Base-by-base conservation (phyloP, 1,139 yeast species). In the Debaryomyces udenii region DNA sequence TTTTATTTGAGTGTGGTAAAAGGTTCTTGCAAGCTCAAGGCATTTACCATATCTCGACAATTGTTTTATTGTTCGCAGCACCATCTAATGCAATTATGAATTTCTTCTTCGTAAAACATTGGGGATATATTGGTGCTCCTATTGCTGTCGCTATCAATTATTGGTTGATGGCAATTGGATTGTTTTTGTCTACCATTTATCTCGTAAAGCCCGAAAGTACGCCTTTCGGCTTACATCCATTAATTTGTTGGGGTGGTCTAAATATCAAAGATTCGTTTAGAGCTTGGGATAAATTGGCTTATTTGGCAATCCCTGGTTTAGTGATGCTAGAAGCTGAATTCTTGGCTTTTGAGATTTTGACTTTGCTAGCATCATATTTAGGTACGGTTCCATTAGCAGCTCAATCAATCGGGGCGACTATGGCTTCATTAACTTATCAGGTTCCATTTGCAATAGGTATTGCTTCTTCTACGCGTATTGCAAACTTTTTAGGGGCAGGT, bases 311-410 rank as follows among this genome's bases (percentile, higher is more conserved):
- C 33, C 84, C 84, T 1, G 82, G 83, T 16, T 62, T 78, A 39
- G 61, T 79, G 33, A 79, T 79, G 83, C 68, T 79, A 41, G 80
- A 78, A 59, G 80, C 83, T 9, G 84, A 79, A 55, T 79, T 77
- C 43, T 60, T 79, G 43, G 80, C 82, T 4, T 79, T 78, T 52
- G 84, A 79, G 56, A 69, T 79, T 34, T 66, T 79, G 55, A 79
- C 83, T 1, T 64, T 79, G 39, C 60, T 78, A 50, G 78, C 83
- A 1, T 73, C 81, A 2, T 78, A 77, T 50, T 58, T 79, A 43
- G 83, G 83, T 3, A 78, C 84, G 0, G 57, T 67, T 26, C 68
- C 74, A 6, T 66, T 79, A 47, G 84, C 84, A 6, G 80, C 83
- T 0, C 84, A 79, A 54, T 75, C 81, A 2, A 74, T 78, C 31